Percentiles rank a stretch among this genome's conserved stretches.
Evolutionary conservation across 2,329 filamentous ascomycete species (phyloP).

Genomic region (Albifimbria verrucaria): DNA sequence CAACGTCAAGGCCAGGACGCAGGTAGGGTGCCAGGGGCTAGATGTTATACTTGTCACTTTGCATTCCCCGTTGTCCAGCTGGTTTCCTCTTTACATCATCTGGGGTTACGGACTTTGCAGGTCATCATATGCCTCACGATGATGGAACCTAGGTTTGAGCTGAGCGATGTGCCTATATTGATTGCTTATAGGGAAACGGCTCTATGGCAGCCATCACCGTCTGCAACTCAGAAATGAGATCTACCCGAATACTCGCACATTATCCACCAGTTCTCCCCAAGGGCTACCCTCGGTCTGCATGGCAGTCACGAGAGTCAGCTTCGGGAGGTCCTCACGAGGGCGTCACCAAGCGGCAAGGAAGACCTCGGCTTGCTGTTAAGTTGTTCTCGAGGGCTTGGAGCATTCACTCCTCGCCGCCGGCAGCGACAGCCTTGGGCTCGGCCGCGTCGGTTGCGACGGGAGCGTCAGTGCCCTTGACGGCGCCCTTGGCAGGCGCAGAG

Average conservation of each 20-base stretch:
- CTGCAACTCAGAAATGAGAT: neutral
- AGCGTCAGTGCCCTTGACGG: constrained; percentile 20
- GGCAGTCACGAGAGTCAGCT: neutral
- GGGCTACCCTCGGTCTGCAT: neutral
- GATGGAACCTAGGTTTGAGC: neutral
- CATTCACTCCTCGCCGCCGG: constrained; percentile 23
- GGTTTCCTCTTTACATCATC: no score
- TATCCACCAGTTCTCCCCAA: neutral
- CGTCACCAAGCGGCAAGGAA: neutral
- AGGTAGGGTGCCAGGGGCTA: no score
- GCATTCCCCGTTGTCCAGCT: no score
- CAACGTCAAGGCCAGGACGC: neutral
- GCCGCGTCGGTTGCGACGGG: constrained; percentile 20
- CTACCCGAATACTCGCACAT: neutral
- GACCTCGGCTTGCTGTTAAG: neutral
- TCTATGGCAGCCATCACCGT: neutral
- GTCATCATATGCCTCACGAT: no score
- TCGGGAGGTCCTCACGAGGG: neutral
- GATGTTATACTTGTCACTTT: no score
- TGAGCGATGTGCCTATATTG: neutral
- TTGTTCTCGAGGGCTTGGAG: neutral
- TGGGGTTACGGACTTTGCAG: no score
- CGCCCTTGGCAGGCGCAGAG: constrained; percentile 19
- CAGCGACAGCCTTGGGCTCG: constrained; percentile 24
- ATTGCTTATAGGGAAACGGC: neutral